Evolutionary conservation across 768 basidiomycete species (phyloP).

Genomic region (Hygrocybe punicea): DNA sequence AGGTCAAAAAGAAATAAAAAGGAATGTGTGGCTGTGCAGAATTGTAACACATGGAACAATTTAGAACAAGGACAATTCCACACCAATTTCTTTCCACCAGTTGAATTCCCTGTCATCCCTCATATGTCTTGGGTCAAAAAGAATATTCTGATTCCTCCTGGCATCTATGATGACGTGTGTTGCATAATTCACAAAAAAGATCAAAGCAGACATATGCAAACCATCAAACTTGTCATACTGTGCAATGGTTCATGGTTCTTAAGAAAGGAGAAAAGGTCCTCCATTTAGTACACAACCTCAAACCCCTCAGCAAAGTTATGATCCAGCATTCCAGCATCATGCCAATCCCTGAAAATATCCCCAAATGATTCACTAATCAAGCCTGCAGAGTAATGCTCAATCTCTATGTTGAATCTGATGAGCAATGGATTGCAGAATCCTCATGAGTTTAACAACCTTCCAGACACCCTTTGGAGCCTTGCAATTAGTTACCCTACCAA

Average conservation of each 20-base stretch:
- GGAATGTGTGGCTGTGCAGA: too few relatives aligned
- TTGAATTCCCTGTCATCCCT: conserved; percentile 30
- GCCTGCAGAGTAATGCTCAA: conserved; percentile 32
- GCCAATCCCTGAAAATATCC: conserved; percentile 31
- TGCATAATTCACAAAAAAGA: too few relatives aligned
- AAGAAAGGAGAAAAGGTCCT: conserved; percentile 39
- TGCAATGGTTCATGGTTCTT: conserved; percentile 39
- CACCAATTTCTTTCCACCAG: conserved; percentile 31
- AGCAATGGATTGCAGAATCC: conserved; percentile 20
- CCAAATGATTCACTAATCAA: conserved; percentile 33
- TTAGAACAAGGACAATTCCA: too few relatives aligned
- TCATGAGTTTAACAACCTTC: conserved; percentile 41
- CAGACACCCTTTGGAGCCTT: conserved; percentile 32
- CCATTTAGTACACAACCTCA: conserved; percentile 35
- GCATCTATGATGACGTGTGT: too few relatives aligned
- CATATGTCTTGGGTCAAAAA: conserved; percentile 37
- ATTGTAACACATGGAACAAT: too few relatives aligned
- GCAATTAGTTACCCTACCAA: conserved; percentile 32
- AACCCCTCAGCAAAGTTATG: conserved; percentile 37
- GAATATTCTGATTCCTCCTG: too few relatives aligned
- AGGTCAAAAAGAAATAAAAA: too few relatives aligned
- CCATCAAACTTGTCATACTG: too few relatives aligned
- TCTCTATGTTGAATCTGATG: conserved; percentile 38
- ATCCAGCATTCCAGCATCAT: conserved; percentile 36
- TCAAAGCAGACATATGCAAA: too few relatives aligned